Conservation (phyloP, 495 filamentous ascomycete species). For the Aspergillus affinis region DNA sequence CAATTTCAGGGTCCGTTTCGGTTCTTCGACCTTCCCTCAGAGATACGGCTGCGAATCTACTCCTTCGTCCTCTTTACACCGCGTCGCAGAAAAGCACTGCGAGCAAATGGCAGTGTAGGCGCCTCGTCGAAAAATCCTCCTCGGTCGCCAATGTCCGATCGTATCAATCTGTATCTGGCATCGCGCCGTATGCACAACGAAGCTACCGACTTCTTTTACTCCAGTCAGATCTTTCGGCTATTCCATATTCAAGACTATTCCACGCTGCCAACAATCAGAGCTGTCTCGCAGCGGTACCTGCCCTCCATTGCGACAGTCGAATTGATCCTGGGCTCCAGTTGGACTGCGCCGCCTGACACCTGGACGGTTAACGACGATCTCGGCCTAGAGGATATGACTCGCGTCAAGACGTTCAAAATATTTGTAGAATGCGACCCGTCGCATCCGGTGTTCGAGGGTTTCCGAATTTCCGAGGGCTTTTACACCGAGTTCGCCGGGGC, state of each 20-base stretch:
- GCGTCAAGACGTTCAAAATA: constrained; percentile 63
- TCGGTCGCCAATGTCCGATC: constrained; percentile 45
- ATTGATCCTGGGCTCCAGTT: constrained; percentile 77
- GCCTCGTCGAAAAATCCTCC: constrained; percentile 67
- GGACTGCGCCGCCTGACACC: constrained; percentile 68
- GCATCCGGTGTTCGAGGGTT: constrained; percentile 69
- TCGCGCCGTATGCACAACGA: constrained; percentile 68
- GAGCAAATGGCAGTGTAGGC: constrained; percentile 56
- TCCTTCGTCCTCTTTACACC: constrained; percentile 57
- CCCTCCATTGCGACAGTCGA: constrained; percentile 66
- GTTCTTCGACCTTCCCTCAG: constrained; percentile 75
- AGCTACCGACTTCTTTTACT: constrained; percentile 73
- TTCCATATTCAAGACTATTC: constrained; percentile 73
- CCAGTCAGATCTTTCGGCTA: constrained; percentile 70
- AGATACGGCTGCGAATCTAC: constrained; percentile 74
- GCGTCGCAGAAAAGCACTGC: constrained; percentile 27
- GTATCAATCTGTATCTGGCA: constrained; percentile 61
- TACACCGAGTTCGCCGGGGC: constrained; percentile 70
- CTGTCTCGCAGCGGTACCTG: constrained; percentile 60
- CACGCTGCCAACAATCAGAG: constrained; percentile 51
- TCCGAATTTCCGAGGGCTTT: constrained; percentile 64
- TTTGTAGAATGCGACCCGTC: constrained; percentile 81
- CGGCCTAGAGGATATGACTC: constrained; percentile 62
- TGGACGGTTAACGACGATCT: constrained; percentile 69
- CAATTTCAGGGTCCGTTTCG: constrained; percentile 50